Base-by-base conservation (phyloP, 1,284 basidiomycete species). In the Neonothopanus nambi region DNA sequence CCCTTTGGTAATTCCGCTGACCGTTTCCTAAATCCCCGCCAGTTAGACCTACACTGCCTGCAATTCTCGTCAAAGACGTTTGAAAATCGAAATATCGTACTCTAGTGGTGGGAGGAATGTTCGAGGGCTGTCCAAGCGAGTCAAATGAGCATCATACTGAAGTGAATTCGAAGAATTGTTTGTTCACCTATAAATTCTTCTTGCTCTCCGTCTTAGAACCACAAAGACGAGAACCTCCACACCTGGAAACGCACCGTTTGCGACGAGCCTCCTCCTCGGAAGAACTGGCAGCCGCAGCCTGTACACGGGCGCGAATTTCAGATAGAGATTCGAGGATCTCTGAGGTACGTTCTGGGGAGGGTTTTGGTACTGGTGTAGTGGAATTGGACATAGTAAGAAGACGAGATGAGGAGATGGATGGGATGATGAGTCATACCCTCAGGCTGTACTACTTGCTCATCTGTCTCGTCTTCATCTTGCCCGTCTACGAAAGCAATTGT, bases 161-260 rank as follows among this genome's bases (percentile, higher is more conserved):
- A 35, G 20, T 21, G 26, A 33, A 17, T 18, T 21, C 12, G 58
- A 59, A 56, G 73, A 33, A 11, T 26, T 7, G 12, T 11, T 3
- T 5, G 36, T 24, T 13, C 26, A 56, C 54, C 49, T 78, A 59
- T 86, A 85, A 26, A 81, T 77, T 49, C 76, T 67, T 60, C 70
- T 71, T 23, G 79, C 56, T 18, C 65, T 72, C 51, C 68, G 65
- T 62, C 78, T 80, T 52, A 86, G 62, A 18, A 82, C 45, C 24
- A 82, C 60, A 64, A 85, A 87, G 5, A 75, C 78, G 24, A 71
- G 67, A 38, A 87, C 68, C 68, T 87, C 82, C 12, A 75, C 67
- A 12, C 67, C 66, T 21, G 84, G 77, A 12, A 85, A 68, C 30
- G 66, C 77, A 15, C 65, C 70, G 61, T 82, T 82, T 41, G 73